Evolutionary conservation across 2,329 filamentous ascomycete genomes (phyloP), one percentile per base, ranked within the genome.

Genomic region (Apiospora malaysiana): DNA sequence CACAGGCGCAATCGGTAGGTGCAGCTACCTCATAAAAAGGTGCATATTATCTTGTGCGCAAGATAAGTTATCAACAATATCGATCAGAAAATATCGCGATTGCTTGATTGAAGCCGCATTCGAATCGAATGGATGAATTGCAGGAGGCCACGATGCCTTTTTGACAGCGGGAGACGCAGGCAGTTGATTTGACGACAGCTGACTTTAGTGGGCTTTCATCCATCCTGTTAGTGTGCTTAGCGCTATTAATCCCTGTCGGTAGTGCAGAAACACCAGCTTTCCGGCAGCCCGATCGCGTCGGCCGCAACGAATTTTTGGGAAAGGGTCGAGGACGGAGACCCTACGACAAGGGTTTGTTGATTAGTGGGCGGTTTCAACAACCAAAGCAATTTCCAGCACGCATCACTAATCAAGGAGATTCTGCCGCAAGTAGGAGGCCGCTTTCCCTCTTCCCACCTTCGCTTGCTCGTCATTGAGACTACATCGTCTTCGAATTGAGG

Each of bases 151-250:
- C 56, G 27, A 63, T 63, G 56, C 56, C 37, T 23, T 40, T 40
- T 40, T 40, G 56, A 40, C 56, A 63, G 51, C 27, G 16, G 27
- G 51, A 32, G 47, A 59, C 12, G 40, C 18, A 40, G 32, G 56
- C 56, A 63, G 56, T 63, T 63, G 56, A 63, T 63, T 63, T 63
- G 56, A 63, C 40, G 56, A 63, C 56, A 63, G 56, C 56, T 63
- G 56, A 63, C 40, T 63, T 59, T 63, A 63, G 56, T 63, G 56
- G 56, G 56, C 32, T 63, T 10, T 18, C 56, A n/a, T 23, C 27
- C 56, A 63, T 63, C n/a, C 18, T n/a, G 9, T 63, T 63, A 63
- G 56, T 12, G 32, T 8, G 40, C 6, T 63, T 37, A 40, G 56
- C 56, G 32, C 56, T 63, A 4, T 32, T 63, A n/a, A 63, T n/a